Conservation (phyloP, 352 stramenopile genomes). For the Pythium biforme region DNA sequence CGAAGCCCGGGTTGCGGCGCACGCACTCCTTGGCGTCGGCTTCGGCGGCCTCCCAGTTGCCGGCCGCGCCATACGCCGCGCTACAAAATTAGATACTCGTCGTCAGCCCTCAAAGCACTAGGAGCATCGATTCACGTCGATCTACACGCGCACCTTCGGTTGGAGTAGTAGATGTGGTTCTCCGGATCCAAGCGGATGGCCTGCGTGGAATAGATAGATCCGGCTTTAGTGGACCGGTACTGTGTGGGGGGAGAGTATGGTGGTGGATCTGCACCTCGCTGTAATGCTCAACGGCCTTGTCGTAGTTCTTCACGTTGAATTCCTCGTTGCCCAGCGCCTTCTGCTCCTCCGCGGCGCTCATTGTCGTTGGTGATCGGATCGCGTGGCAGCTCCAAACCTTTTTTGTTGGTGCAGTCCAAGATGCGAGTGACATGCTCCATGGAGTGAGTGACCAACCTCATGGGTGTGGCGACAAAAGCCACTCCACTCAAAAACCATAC, state of each 20-base stretch:
- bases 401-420: background rate
- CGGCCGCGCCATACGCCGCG: conserved; percentile 65
- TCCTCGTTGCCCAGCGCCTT: conserved; percentile 72
- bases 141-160: conserved; percentile 46
- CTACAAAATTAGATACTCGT: conserved; percentile 24
- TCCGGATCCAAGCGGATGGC: conserved; percentile 71
- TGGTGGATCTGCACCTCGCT: conserved; percentile 72
- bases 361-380: background rate
- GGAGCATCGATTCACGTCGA: too few species aligned
- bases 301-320: conserved; percentile 86
- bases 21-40: conserved; percentile 75
- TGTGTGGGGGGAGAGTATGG: too few species aligned
- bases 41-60: conserved; percentile 71
- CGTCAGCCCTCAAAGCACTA: too few species aligned
- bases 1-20: conserved; percentile 64
- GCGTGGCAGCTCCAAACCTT: background rate
- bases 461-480: too few species aligned
- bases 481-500: background rate
- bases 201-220: conserved; percentile 25
- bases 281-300: conserved; percentile 77
- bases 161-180: conserved; percentile 87
- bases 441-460: too few species aligned
- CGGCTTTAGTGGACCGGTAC: too few species aligned
- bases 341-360: conserved; percentile 27
- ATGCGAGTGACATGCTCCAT: background rate